Evolutionary conservation across 176 grass and related monocot genomes (phyloP), one percentile per base, ranked within the genome.

Genomic region (Metroxylon sagu): DNA sequence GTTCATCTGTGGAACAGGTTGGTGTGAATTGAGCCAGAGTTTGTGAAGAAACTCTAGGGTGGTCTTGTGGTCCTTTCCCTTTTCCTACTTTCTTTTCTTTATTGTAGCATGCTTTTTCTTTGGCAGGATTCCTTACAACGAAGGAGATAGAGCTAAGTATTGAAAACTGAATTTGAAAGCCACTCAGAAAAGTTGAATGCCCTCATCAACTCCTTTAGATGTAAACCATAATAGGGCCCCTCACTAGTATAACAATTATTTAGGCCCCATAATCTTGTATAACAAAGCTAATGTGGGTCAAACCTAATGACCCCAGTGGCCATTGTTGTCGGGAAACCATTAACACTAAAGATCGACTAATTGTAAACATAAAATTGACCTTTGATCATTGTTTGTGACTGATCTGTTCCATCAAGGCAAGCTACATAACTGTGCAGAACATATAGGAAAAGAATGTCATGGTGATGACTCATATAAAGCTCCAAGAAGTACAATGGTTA

Each of bases 51-150:
- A 16, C 29, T 12, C 16, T 28, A 29, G 57, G 16, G 57, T 27
- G 57, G 57, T 25, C 29, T 6, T 30, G 57, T 59, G 57, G 57
- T 59, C 57, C 57, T 30, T 16, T 59, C 25, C 21, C 5, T 59
- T 28, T 21, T 19, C 35, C 10, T 10, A 43, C 53, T 55, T 55
- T 55, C 53, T 55, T 55, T 55, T 55, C 53, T 55, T 55, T 55
- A 55, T 55, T 55, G 53, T 55, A 21, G 53, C n/a, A 55, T 21
- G 27, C 57, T 30, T 59, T 59, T 59, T 4, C 57, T 59, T 28
- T 59, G 57, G 57, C 53, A 55, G 53, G 53, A 55, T 55, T 55
- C 53, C 53, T 55, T 23, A 12, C 17, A 53, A 18, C 8, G 4
- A 55, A 7, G 17, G 53, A 55, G 53, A 55, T 55, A 19, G 16